Base-by-base conservation (phyloP, 2,329 filamentous ascomycete species). In the Microsporum audouinii region DNA sequence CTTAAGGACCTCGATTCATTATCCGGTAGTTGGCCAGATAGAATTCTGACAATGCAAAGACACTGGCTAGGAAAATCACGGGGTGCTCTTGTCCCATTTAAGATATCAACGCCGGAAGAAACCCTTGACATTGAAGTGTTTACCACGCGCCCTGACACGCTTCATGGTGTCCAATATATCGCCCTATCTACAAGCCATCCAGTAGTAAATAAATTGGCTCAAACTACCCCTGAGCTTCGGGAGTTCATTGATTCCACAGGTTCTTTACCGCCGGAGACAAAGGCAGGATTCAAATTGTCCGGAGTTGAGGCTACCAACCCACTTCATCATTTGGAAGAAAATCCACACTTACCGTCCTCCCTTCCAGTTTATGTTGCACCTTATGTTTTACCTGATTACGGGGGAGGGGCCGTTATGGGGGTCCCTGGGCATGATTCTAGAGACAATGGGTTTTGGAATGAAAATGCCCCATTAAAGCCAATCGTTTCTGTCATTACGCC, bases 341-440 rank as follows among this genome's bases (percentile, higher is more conserved):
- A 65, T 78, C 71, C 65, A n/a, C 63, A 67, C 10, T 66, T 73
- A 57, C 61, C 75, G 14, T 63, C 68, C n/a, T 69, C 70, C 36
- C 62, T 95, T 3, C 89, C 90, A 0, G 79, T 95, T 3, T 95
- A 87, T 68, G 87, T 89, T 27, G 89, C 91, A 7, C 86, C 89
- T 0, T 95, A 95, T 69, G 91, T 95, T 8, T 78, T 95, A 3
- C 87, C 87, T 31, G 88, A 91, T 69, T 94, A 95, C 66, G 89
- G 90, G 14, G 88, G 91, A 66, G 90, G 90, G 0, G 90, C 90
- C 7, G 87, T 95, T 1, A 95, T 96, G 90, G 91, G 91, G 49
- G 91, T 95, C 5, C 91, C 91, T 0, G 91, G 86, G 1, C 91
- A 96, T 69, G 91, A 96, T 72, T 70, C 80, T 3, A 82, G 89